Evolutionary conservation across 371 early-diverging fungal genomes (phyloP), one percentile per base, ranked within the genome.

Genomic region (Syncephalastrum contaminatum): DNA sequence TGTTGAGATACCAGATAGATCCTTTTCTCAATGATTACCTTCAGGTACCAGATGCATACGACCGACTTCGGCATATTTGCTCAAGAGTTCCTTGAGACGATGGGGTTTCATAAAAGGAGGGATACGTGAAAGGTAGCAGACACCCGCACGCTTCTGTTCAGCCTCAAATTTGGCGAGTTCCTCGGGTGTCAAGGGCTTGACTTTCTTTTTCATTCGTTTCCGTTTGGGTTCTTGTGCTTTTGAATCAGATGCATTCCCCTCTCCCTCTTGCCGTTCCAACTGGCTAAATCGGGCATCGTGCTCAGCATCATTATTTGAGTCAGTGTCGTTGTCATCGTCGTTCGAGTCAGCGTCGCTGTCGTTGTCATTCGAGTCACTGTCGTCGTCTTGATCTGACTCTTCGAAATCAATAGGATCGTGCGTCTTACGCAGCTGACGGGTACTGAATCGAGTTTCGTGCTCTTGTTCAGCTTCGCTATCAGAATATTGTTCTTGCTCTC

Each of bases 51-150:
- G 70, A 70, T 88, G 96, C 30, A 97, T 80, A 13, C 94, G 85
- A 4, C 95, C 94, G 16, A 97, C 73, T 54, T 87, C 75, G 7
- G 89, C 95, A 75, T 85, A 88, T 46, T 79, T 73, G 7, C 77
- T 62, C 12, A 98, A 80, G 42, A 94, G 66, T 3, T 82, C 72
- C 27, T 88, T 80, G 15, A 98, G 65, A 53, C 89, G 91, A n/a
- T 67, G 54, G 1, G 93, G 94, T 56, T 87, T 86, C 95, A 97
- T 95, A 65, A 90, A 92, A 0, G 92, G 92, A 10, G 98, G 98
- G 14, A 97, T 79, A 24, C 93, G 82, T 4, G 93, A 91, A 46
- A 98, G 66, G 69, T 97, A 98, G 25, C 94, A 84, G 6, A 98
- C 88, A 15, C 97, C 97, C 0, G 93, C 86, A 52, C 80, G 81